phyloP scores from a whole-genome alignment of 2,329 filamentous ascomycete genomes.

The Trichophaea hybrida region DNA sequence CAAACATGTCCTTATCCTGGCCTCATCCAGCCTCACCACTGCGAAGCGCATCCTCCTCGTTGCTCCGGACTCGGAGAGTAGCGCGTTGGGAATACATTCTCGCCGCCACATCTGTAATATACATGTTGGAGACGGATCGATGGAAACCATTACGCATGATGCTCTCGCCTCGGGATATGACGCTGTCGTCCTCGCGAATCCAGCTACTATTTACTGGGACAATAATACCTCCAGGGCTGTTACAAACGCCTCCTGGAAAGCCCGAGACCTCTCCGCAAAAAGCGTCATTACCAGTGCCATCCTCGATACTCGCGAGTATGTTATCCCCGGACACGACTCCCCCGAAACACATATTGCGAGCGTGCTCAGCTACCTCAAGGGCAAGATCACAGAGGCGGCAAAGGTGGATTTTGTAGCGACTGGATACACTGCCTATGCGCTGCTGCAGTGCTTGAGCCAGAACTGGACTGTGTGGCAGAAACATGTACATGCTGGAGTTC shows the following conservation, averaged over 20 bases:
- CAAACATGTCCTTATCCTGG: conserved; percentile 52
- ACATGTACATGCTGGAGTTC: not conserved
- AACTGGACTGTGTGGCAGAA: conserved; percentile 9
- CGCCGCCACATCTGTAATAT: conserved; percentile 13
- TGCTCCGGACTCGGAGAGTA: conserved; percentile 8
- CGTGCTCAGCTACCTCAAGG: conserved; percentile 18
- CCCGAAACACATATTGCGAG: conserved; percentile 22
- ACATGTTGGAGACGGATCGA: conserved; percentile 20
- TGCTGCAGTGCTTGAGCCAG: conserved; percentile 12
- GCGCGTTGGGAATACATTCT: conserved; percentile 18
- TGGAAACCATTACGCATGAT: conserved; percentile 20
- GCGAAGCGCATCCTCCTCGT: conserved; percentile 16
- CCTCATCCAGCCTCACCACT: conserved; percentile 32
- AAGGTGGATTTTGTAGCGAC: conserved; percentile 19
- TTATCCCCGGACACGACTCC: conserved; percentile 20
- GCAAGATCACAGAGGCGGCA: conserved; percentile 8
- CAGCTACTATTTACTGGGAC: conserved; percentile 23
- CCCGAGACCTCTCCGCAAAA: conserved; percentile 13
- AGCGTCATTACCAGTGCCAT: conserved; percentile 15
- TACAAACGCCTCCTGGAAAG: conserved; percentile 22
- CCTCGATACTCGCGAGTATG: conserved; percentile 10
- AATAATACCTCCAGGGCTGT: conserved; percentile 16
- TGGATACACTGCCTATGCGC: conserved; percentile 14
- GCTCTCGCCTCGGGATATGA: conserved; percentile 21
- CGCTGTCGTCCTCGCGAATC: conserved; percentile 21